phyloP scores from a whole-genome alignment of 2,329 filamentous ascomycete species.

The Macrophomina pseudophaseolina region DNA sequence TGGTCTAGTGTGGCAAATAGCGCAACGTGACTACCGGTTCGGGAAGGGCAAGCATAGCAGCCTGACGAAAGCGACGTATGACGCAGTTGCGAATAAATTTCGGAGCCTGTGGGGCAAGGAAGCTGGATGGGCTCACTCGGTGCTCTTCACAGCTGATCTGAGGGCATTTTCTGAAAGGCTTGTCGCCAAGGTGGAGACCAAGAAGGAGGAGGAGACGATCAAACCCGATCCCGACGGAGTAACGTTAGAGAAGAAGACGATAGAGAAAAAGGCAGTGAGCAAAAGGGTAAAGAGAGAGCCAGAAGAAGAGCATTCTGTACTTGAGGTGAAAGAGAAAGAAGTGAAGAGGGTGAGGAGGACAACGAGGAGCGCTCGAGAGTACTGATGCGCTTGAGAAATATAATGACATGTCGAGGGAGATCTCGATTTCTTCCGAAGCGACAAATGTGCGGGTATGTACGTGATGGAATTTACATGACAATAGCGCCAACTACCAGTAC shows the following conservation, averaged over 20 bases:
- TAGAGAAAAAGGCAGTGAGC: constrained; percentile 33
- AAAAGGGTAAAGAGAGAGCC: constrained; percentile 50
- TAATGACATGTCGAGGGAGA: not conserved
- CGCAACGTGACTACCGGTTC: constrained; percentile 93
- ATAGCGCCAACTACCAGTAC: no score
- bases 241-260: constrained; percentile 27
- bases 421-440: not conserved
- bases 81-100: constrained; percentile 89
- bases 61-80: constrained; percentile 85
- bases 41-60: constrained; percentile 82
- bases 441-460: not conserved
- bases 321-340: constrained; percentile 46
- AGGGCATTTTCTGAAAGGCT: constrained; percentile 77
- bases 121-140: constrained; percentile 96
- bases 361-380: constrained; percentile 27
- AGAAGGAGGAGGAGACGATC: constrained; percentile 46
- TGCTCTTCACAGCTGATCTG: constrained; percentile 92
- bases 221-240: constrained; percentile 23
- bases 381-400: not conserved
- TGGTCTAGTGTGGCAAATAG: constrained; percentile 86
- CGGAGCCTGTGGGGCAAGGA: constrained; percentile 87
- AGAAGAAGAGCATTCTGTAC: constrained; percentile 45
- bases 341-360: constrained; percentile 44
- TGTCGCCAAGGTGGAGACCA: constrained; percentile 55
- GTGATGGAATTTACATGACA: no score